A percentile compares a stretch with the other conserved stretches of the same genome.
These are phyloP conservation scores for Conoideocrella luteorostrata DNA, from an alignment of 2,329 filamentous ascomycete genomes.

Conservation along the genomic window DNA sequence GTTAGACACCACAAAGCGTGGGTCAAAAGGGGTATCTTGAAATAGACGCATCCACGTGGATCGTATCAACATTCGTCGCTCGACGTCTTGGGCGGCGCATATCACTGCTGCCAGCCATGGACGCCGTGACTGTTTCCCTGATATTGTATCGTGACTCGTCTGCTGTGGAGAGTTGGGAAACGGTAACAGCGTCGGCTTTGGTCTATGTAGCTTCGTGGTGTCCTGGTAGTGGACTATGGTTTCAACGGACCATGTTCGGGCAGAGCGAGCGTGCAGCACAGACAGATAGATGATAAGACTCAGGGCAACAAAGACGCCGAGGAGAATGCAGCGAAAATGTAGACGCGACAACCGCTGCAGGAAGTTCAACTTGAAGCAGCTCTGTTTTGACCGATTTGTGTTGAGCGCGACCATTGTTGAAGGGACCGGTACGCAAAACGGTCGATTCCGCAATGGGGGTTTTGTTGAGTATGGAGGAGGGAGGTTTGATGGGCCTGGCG, in stretches of 20 bases:
- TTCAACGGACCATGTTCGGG: conserved; percentile 7
- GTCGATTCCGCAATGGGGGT: too few relatives aligned
- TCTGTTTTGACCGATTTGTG: background rate
- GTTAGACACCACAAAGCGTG: conserved; percentile 25
- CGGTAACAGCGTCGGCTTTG: conserved; percentile 14
- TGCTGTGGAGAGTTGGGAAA: conserved; percentile 20
- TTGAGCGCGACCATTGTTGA: conserved; percentile 1
- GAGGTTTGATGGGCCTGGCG: too few relatives aligned
- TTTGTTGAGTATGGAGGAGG: too few relatives aligned
- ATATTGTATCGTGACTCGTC: background rate
- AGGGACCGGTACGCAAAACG: too few relatives aligned
- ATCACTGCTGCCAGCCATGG: conserved; percentile 26
- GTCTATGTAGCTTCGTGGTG: background rate
- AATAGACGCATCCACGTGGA: conserved; percentile 26
- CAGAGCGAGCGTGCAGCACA: background rate
- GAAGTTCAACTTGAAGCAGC: background rate
- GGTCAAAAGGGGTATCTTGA: conserved; percentile 21
- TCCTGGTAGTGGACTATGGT: conserved; percentile 8
- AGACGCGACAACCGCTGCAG: conserved; percentile 5
- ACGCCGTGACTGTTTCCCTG: background rate
- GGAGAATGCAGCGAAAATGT: background rate
- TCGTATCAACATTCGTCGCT: conserved; percentile 24
- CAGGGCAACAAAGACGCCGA: background rate
- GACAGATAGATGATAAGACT: background rate
- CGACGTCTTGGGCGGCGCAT: conserved; percentile 19